These are phyloP conservation scores for Clitocybe nebularis DNA, from an alignment of 1,284 basidiomycete genomes.

Conservation along the genomic window DNA sequence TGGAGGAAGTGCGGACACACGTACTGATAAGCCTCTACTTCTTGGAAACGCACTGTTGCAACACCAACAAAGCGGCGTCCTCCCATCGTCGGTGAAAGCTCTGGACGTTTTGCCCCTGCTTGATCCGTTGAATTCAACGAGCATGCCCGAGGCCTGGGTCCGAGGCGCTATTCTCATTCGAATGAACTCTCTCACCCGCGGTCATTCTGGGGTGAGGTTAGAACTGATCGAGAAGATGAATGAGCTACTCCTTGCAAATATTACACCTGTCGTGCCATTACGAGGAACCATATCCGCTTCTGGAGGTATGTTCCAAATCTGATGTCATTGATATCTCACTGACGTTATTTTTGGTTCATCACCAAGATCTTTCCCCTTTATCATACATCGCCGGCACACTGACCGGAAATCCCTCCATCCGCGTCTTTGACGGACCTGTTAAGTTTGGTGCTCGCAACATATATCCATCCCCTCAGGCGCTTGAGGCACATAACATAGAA, in stretches of 20 bases:
- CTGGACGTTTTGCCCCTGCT: constrained; percentile 47
- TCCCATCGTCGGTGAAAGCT: constrained; percentile 43
- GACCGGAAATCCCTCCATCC: constrained; percentile 77
- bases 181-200: constrained; percentile 80
- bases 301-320: constrained; percentile 48
- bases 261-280: constrained; percentile 82
- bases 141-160: constrained; percentile 82
- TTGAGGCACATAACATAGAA: constrained; percentile 59
- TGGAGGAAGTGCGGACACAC: constrained; percentile 58
- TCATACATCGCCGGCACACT: constrained; percentile 82
- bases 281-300: constrained; percentile 81
- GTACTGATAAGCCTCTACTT: constrained; percentile 48
- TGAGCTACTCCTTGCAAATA: constrained; percentile 65
- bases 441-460: constrained; percentile 51
- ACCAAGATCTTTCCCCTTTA: constrained; percentile 74
- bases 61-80: constrained; percentile 71
- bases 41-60: constrained; percentile 73
- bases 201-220: constrained; percentile 80
- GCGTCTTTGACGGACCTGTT: constrained; percentile 60
- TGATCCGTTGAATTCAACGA: constrained; percentile 54
- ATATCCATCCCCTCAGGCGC: constrained; percentile 61
- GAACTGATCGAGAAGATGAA: constrained; percentile 79
- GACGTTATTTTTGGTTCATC: no score
- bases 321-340: constrained; percentile 2
- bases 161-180: constrained; percentile 83